These are phyloP conservation scores for Zasmidium cellare DNA, from an alignment of 2,329 filamentous ascomycete species.

Conservation along the genomic window DNA sequence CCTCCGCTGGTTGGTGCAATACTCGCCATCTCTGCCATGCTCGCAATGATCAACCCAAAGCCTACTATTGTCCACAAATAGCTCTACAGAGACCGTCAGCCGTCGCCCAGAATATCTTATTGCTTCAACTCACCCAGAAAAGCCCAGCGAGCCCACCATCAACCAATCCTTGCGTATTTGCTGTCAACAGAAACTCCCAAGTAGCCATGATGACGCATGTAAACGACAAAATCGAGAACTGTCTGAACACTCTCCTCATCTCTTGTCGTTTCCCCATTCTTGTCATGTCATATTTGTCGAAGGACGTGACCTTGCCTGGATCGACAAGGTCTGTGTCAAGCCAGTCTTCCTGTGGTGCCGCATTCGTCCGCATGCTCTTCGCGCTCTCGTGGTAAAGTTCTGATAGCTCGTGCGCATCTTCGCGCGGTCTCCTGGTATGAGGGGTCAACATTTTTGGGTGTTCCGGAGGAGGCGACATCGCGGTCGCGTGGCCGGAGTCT, in stretches of 20 bases:
- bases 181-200: slow-evolving; percentile 51
- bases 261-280: slow-evolving; percentile 53
- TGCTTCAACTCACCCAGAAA: slow-evolving; percentile 15
- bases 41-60: slow-evolving; percentile 23
- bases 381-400: slow-evolving; percentile 6
- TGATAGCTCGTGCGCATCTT: background rate
- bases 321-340: slow-evolving; percentile 14
- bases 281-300: slow-evolving; percentile 45
- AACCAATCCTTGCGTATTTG: slow-evolving; percentile 24
- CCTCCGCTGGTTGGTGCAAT: slow-evolving; percentile 33
- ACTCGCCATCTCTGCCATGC: slow-evolving; percentile 31
- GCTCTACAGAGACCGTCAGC: background rate
- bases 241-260: slow-evolving; percentile 51
- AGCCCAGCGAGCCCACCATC: slow-evolving; percentile 19
- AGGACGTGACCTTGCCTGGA: slow-evolving; percentile 16
- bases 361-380: slow-evolving; percentile 3
- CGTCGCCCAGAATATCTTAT: background rate
- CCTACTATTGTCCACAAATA: slow-evolving; percentile 20
- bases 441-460: background rate
- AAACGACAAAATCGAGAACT: slow-evolving; percentile 52
- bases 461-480: background rate
- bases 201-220: slow-evolving; percentile 53
- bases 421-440: background rate
- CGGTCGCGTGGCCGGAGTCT: background rate
- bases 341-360: slow-evolving; percentile 2